phyloP scores from a whole-genome alignment of 306 rosid species.

The Trifolium subterraneum region DNA sequence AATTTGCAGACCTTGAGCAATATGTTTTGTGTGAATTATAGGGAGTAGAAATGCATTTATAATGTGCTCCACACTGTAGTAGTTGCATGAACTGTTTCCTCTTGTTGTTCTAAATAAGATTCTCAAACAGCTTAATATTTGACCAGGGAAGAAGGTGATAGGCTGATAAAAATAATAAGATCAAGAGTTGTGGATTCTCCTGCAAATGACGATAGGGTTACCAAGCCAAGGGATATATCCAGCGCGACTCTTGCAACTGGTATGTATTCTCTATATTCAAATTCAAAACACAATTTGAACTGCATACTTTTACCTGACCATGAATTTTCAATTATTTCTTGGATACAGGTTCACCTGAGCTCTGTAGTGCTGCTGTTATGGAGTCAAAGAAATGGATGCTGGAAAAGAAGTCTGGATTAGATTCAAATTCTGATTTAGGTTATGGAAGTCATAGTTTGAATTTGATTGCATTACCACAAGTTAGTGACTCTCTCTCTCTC shows the following conservation, averaged over 20 bases:
- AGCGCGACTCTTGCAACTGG: conserved; percentile 48
- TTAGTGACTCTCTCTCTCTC: conserved; percentile 50
- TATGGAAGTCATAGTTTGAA: conserved; percentile 54
- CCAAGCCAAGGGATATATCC: conserved; percentile 54
- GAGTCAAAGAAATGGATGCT: conserved; percentile 90
- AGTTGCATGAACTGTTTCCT: conserved; percentile 32
- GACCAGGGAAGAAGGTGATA: conserved; percentile 89
- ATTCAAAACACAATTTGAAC: conserved; percentile 30
- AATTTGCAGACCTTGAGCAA: conserved; percentile 33
- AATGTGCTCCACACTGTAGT: conserved; percentile 18
- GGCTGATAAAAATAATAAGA: conserved; percentile 67
- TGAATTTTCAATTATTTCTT: conserved; percentile 41
- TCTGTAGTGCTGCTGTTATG: conserved; percentile 73
- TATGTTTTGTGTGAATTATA: conserved; percentile 21
- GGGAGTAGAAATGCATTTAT: conserved; percentile 26
- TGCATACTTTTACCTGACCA: conserved; percentile 27
- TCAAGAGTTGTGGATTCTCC: conserved; percentile 76
- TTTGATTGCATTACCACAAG: conserved; percentile 53
- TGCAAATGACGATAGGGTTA: conserved; percentile 48
- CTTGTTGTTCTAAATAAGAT: conserved; percentile 35
- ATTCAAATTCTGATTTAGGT: conserved; percentile 59
- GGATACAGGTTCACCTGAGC: conserved; percentile 55
- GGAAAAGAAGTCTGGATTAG: conserved; percentile 71
- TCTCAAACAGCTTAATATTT: conserved; percentile 41
- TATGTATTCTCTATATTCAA: conserved; percentile 35